Evolutionary conservation across 306 rosid genomes (phyloP).

Genomic region (Fragaria iinumae): DNA sequence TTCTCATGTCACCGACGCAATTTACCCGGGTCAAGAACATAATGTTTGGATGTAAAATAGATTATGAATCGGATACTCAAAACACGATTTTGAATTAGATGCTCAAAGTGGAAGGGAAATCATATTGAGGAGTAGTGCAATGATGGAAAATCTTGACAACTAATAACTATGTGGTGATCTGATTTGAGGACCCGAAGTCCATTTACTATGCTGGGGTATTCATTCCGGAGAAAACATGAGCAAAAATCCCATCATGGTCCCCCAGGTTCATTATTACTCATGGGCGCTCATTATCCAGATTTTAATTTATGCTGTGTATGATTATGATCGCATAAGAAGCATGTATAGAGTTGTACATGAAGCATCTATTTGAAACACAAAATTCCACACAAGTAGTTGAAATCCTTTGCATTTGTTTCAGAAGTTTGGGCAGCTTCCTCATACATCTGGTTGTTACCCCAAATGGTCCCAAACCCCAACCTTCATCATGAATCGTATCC

Average conservation of each 20-base stretch:
- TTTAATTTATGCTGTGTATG: neutral
- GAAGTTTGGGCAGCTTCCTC: constrained; percentile 1
- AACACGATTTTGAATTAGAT: neutral
- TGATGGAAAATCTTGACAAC: neutral
- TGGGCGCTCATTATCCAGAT: constrained; percentile 5
- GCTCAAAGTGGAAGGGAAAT: neutral
- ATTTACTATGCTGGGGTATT: constrained; percentile 17
- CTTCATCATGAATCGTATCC: neutral
- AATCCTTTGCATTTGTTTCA: constrained; percentile 12
- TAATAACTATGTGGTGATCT: neutral
- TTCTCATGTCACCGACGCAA: neutral
- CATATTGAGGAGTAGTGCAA: neutral
- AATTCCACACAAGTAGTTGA: constrained; percentile 12
- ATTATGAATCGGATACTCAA: neutral
- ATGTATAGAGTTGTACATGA: constrained; percentile 5
- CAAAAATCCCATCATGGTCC: constrained; percentile 21
- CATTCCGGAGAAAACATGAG: constrained; percentile 4
- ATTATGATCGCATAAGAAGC: constrained; percentile 2
- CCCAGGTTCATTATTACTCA: constrained; percentile 24
- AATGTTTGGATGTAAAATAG: neutral
- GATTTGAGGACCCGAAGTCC: constrained; percentile 17
- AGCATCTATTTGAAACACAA: constrained; percentile 9
- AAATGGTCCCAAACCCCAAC: constrained; percentile 22
- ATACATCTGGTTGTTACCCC: constrained; percentile 3
- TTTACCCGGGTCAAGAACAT: neutral